These are phyloP conservation scores for Leccinum obscurum DNA, from an alignment of 768 basidiomycete species.

Conservation along the genomic window DNA sequence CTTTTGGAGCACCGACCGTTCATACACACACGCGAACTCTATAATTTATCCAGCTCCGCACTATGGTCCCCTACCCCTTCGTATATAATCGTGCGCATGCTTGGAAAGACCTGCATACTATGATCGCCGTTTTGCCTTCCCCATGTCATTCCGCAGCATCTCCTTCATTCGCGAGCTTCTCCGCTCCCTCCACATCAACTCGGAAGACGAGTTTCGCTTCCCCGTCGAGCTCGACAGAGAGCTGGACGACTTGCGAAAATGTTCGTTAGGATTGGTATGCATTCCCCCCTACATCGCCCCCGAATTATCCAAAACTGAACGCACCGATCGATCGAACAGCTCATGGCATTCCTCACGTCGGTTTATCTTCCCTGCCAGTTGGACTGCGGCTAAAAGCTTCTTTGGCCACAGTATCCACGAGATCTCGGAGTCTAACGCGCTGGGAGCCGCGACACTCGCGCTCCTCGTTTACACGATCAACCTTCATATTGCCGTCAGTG, in stretches of 20 bases:
- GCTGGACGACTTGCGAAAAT: constrained; percentile 24
- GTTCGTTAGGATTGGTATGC: constrained; percentile 23
- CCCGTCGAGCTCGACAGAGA: constrained; percentile 21
- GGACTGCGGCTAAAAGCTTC: neutral
- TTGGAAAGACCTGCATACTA: neutral
- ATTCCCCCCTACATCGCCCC: neutral
- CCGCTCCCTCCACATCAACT: neutral
- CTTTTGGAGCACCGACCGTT: neutral
- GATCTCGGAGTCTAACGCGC: constrained; percentile 17
- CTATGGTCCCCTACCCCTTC: neutral
- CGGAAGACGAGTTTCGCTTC: constrained; percentile 3
- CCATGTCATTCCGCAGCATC: constrained; percentile 12
- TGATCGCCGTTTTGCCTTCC: neutral
- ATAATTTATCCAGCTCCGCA: neutral
- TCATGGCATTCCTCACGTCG: constrained; percentile 30
- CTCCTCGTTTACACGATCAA: constrained; percentile 33
- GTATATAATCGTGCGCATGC: constrained; percentile 11
- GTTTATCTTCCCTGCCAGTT: constrained; percentile 1
- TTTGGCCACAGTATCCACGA: constrained; percentile 20
- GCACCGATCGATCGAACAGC: constrained; percentile 12
- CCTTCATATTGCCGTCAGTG: constrained; percentile 23
- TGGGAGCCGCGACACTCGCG: constrained; percentile 24
- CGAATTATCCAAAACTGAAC: neutral
- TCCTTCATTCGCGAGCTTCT: neutral
- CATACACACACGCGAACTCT: neutral